Conservation (phyloP, 768 basidiomycete species). For the Tulasnella calospora region DNA sequence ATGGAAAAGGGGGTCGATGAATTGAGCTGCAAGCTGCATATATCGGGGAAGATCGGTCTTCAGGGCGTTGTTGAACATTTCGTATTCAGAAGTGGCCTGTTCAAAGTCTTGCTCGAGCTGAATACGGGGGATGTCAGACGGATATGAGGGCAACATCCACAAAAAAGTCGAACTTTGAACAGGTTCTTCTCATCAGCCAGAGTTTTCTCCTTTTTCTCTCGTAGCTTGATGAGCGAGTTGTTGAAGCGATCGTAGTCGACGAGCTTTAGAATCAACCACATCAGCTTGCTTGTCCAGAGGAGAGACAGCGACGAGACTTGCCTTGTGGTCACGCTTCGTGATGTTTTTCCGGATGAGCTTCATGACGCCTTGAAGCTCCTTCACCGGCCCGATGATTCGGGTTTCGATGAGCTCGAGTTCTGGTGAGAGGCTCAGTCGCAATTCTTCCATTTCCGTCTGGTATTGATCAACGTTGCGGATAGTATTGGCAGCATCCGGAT, state of each 20-base stretch:
- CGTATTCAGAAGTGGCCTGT: constrained; percentile 84
- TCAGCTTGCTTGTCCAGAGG: background rate
- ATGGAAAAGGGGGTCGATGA: constrained; percentile 96
- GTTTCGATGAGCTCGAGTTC: constrained; percentile 93
- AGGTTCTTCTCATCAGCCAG: constrained; percentile 93
- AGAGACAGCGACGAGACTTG: constrained; percentile 35
- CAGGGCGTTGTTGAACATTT: constrained; percentile 82
- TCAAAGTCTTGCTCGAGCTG: constrained; percentile 97
- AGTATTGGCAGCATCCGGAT: constrained; percentile 73
- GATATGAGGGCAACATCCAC: background rate
- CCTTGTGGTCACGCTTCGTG: constrained; percentile 96
- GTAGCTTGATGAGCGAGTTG: constrained; percentile 87
- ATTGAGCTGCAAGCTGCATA: constrained; percentile 77
- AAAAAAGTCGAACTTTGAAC: constrained; percentile 66
- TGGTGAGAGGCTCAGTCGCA: constrained; percentile 70
- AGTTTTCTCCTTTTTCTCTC: constrained; percentile 98
- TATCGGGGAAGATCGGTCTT: constrained; percentile 94
- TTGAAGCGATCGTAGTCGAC: constrained; percentile 95
- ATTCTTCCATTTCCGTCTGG: constrained; percentile 71
- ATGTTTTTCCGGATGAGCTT: constrained; percentile 91
- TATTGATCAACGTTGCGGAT: constrained; percentile 72
- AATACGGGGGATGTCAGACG: constrained; percentile 17
- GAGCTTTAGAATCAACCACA: constrained; percentile 45
- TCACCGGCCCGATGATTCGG: constrained; percentile 76
- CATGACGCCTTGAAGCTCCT: constrained; percentile 80